These are phyloP conservation scores for Patellifolia procumbens DNA, from an alignment of 179 eudicot genomes.

Conservation along the genomic window DNA sequence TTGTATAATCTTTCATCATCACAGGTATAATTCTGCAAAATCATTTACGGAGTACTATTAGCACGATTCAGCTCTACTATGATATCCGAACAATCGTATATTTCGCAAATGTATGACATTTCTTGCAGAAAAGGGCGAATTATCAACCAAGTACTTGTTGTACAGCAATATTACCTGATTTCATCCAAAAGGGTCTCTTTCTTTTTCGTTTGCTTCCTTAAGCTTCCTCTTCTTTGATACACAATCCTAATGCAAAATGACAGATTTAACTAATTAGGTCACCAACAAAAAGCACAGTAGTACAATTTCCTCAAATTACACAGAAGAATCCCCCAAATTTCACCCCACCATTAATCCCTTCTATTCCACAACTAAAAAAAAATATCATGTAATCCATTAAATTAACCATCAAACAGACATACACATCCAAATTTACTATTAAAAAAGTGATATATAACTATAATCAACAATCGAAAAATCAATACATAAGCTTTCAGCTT, in stretches of 20 bases:
- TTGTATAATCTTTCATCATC: too few species aligned
- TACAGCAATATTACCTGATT: constrained; percentile 27
- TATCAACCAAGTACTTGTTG: neutral
- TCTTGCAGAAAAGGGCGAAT: neutral
- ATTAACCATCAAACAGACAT: too few species aligned
- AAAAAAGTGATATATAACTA: too few species aligned
- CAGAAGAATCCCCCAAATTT: neutral
- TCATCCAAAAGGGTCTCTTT: constrained; percentile 37
- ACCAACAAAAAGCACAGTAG: neutral
- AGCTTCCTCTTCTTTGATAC: constrained; percentile 44
- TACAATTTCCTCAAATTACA: constrained; percentile 3
- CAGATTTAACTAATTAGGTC: constrained; percentile 4
- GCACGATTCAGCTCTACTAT: neutral
- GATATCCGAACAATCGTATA: too few species aligned
- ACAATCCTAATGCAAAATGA: constrained; percentile 27
- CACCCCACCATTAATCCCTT: neutral
- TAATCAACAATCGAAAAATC: neutral
- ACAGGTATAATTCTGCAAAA: too few species aligned
- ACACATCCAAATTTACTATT: too few species aligned
- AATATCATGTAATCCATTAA: too few species aligned
- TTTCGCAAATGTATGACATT: neutral
- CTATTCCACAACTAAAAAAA: neutral
- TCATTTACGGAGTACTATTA: neutral
- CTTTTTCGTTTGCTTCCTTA: constrained; percentile 37
- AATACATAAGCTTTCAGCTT: too few species aligned